Evolutionary conservation across 352 stramenopile species (phyloP), one percentile per base, ranked within the genome.

Genomic region (Phytophthora vignae): DNA sequence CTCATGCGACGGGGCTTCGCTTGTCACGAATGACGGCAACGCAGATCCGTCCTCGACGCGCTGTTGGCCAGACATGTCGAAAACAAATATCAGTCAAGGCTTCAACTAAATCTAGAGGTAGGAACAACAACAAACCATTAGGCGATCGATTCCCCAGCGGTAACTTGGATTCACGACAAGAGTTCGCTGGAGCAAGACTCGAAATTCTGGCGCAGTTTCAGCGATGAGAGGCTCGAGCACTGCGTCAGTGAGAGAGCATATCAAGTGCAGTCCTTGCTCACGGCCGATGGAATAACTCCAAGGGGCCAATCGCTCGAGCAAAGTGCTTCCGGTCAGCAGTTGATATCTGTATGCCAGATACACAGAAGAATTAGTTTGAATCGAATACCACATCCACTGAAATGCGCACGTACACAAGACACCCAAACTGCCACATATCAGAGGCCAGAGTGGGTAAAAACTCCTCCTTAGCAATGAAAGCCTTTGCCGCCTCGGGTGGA

Each of bases 361-460:
- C 1, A 53, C 33, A 17, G 49, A 11, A 17, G 50, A 14, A 40
- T 59, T 17, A 71, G n/a, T 46, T 61, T 11, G 11, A 27, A 36
- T n/a, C 17, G 27, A 36, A n/a, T 7, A 38, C 25, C n/a, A 55
- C 29, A 31, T 42, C 7, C 12, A 40, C 27, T 38, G 48, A 22
- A 65, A 0, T 36, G 27, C 21, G 31, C 25, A 74, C 82, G 38
- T 83, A 94, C 87, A 92, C 75, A 50, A 90, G 69, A 49, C 87
- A 94, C 4, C 87, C 87, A 31, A 94, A 90, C 42, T 94, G 87
- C 87, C 87, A 94, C 36, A 92, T 80, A 70, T 94, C 87, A 5
- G 82, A 88, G 3, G 71, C 71, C 19, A 68, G 58, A 0, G 82
- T 92, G 6, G 84, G 82, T 4, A 67, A 49, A 38, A 90, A 91